phyloP scores from a whole-genome alignment of 2,329 filamentous ascomycete genomes.

The Neofusicoccum sp. region DNA sequence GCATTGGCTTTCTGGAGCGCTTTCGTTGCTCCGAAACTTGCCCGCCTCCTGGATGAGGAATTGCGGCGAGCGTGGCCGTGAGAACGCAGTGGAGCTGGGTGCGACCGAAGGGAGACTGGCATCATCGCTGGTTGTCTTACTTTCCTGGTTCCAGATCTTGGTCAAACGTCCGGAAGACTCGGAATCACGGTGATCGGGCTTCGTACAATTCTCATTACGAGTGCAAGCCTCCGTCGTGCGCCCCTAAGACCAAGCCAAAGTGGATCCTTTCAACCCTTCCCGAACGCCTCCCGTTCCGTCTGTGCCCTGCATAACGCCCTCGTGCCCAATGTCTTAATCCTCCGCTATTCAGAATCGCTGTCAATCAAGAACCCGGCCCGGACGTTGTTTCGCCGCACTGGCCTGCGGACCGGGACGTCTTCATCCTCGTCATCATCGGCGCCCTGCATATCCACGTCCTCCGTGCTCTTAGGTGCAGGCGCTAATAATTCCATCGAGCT shows the following conservation, averaged over 20 bases:
- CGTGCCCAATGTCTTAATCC: neutral
- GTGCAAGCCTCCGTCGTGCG: neutral
- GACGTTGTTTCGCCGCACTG: conserved; percentile 36
- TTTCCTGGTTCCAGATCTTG: neutral
- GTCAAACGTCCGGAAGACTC: neutral
- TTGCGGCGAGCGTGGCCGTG: neutral
- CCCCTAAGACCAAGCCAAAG: neutral
- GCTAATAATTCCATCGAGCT: neutral
- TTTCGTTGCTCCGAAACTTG: no score
- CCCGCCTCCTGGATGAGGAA: neutral
- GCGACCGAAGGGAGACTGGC: neutral
- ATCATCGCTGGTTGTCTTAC: conserved; percentile 9
- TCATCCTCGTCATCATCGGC: conserved; percentile 47
- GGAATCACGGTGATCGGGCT: conserved; percentile 6
- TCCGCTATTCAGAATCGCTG: conserved; percentile 44
- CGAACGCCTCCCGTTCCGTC: neutral
- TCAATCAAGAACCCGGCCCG: conserved; percentile 49
- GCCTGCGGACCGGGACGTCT: conserved; percentile 37
- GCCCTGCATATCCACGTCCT: conserved; percentile 31
- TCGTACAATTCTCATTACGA: neutral
- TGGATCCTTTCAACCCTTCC: neutral
- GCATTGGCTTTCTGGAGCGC: no score
- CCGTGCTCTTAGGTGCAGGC: neutral
- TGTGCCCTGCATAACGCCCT: conserved; percentile 18
- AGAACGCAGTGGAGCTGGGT: neutral